These are phyloP conservation scores for Fusarium multiceps DNA, from an alignment of 2,329 filamentous ascomycete genomes.

Conservation along the genomic window DNA sequence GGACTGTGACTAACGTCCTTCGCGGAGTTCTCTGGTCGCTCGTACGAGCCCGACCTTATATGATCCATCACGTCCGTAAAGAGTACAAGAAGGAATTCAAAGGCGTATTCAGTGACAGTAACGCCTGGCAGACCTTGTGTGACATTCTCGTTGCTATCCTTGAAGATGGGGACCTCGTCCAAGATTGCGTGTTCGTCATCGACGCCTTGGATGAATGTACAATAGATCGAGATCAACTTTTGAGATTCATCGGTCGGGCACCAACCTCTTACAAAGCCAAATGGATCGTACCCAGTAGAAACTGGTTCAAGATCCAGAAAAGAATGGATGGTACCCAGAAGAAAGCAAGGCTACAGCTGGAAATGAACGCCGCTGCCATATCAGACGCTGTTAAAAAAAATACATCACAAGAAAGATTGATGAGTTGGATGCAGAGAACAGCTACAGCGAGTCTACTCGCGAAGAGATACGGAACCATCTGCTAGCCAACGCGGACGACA, in stretches of 20 bases:
- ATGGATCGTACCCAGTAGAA: slow-evolving; percentile 60
- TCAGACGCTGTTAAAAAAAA: background rate
- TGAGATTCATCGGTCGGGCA: background rate
- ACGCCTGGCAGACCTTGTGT: background rate
- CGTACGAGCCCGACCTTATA: slow-evolving; percentile 46
- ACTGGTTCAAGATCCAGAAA: slow-evolving; percentile 48
- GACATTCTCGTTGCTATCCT: background rate
- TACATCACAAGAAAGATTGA: background rate
- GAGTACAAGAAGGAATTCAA: background rate
- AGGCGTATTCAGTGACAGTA: background rate
- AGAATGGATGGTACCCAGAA: background rate
- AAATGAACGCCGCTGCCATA: background rate
- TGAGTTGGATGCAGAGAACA: background rate
- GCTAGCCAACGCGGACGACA: slow-evolving; percentile 37
- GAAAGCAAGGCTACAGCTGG: slow-evolving; percentile 45
- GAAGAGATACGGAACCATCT: slow-evolving; percentile 21
- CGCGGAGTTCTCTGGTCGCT: slow-evolving; percentile 58
- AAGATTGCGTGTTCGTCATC: background rate
- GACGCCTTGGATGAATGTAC: slow-evolving; percentile 11
- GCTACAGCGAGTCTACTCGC: slow-evolving; percentile 40
- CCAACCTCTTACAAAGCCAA: slow-evolving; percentile 40
- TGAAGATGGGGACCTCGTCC: background rate
- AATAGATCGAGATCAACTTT: background rate
- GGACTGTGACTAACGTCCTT: slow-evolving; percentile 54
- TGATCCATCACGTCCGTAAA: slow-evolving; percentile 49